A percentile compares a stretch with the other conserved stretches of the same genome.
Evolutionary conservation across 2,329 filamentous ascomycete genomes (phyloP).

Genomic region (Paecilomyces sp.): DNA sequence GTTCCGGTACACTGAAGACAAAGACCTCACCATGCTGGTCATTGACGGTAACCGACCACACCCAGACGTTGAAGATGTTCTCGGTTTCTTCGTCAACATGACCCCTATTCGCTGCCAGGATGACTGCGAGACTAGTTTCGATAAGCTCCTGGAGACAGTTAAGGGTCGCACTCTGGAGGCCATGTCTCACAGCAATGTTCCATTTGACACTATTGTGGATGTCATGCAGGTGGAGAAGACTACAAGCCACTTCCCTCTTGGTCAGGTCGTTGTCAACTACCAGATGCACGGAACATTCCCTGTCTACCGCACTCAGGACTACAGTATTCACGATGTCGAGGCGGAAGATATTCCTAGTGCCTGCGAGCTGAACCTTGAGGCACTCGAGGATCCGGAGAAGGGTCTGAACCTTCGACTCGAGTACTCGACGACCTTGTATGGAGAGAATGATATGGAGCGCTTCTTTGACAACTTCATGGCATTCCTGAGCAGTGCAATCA

Average conservation of each 20-base stretch:
- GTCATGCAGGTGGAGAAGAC: constrained; percentile 6
- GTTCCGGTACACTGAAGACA: constrained; percentile 14
- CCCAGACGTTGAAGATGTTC: constrained; percentile 11
- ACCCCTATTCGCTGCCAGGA: constrained; percentile 11
- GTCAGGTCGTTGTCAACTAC: constrained; percentile 12
- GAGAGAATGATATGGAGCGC: constrained; percentile 15
- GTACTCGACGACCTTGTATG: constrained; percentile 15
- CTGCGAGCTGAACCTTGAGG: constrained; percentile 15
- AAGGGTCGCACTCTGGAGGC: constrained; percentile 5
- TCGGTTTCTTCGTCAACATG: constrained; percentile 16
- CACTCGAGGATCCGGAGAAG: constrained; percentile 12
- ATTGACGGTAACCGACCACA: constrained; percentile 15
- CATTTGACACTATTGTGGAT: constrained; percentile 11
- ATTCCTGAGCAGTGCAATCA: constrained; percentile 15
- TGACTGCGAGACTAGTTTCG: background rate
- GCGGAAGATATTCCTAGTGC: constrained; percentile 15
- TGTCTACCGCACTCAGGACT: constrained; percentile 13
- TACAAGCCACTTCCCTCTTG: constrained; percentile 8
- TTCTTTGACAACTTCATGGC: constrained; percentile 18
- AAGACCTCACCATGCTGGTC: constrained; percentile 13
- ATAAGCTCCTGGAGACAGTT: background rate
- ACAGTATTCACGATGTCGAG: constrained; percentile 10
- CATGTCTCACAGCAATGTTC: constrained; percentile 8
- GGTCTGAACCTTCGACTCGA: constrained; percentile 13
- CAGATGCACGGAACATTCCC: constrained; percentile 16